Evolutionary conservation across 257 asterid species (phyloP), one percentile per base, ranked within the genome.

Genomic region (Nyctanthes arbortristis): DNA sequence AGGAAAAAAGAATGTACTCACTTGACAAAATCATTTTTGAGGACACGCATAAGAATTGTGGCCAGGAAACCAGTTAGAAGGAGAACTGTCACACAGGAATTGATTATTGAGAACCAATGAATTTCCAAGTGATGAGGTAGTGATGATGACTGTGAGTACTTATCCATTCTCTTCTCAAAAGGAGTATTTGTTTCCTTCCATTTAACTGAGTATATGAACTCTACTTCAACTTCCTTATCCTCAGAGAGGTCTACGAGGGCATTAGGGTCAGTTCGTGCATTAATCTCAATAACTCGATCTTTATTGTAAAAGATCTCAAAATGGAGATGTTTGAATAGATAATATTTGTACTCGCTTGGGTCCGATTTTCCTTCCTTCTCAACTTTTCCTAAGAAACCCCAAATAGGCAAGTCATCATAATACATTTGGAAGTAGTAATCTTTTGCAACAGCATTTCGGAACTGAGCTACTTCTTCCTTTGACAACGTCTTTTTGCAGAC

Each of bases 341-440:
- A 79, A 45, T 75, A 75, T 40, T 75, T 79, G 68, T 67, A 71
- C 33, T 79, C 80, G 34, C 68, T 79, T 5, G 80, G 73, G 55
- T 79, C 75, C 36, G 69, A 18, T 68, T 71, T 79, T 28, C 70
- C 78, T 36, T 67, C 80, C 68, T 79, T 79, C 16, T 75, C 84
- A 75, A 75, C 75, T 68, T 79, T 79, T 43, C 84, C 84, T 16
- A 79, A 45, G 79, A 79, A 79, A 37, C 84, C 84, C 84, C 84
- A 79, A 8, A 79, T 35, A 22, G 84, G 84, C 43, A 79, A 55
- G 49, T 79, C 84, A 67, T 79, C 84, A 63, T 79, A 79, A 55
- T 79, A 79, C 84, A 79, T 79, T 69, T 79, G 80, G 60, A 79
- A 79, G 69, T 79, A 79, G 73, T 79, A 79, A 52, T 79, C 80